Conservation (phyloP, 306 rosid genomes). For the Cucurbita maxima region DNA sequence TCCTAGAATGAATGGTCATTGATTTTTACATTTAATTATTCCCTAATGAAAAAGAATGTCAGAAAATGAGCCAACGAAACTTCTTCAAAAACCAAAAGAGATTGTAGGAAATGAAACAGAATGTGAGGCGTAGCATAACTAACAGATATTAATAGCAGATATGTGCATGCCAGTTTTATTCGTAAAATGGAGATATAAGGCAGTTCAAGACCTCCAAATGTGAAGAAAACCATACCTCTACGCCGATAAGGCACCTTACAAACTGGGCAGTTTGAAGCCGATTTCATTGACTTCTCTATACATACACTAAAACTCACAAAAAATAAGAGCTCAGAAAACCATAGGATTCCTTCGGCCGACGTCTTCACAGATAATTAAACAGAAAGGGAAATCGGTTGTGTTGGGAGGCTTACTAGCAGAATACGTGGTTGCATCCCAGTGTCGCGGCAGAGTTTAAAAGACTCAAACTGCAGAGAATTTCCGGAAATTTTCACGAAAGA, state of each 20-base stretch:
- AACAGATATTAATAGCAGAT: neutral
- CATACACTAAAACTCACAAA: slow-evolving; percentile 36
- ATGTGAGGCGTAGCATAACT: neutral
- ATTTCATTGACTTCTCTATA: slow-evolving; percentile 60
- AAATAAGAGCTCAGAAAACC: neutral
- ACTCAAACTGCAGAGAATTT: slow-evolving; percentile 37
- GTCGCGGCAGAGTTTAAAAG: slow-evolving; percentile 45
- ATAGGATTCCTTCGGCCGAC: neutral
- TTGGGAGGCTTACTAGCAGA: slow-evolving; percentile 53
- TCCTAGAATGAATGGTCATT: neutral
- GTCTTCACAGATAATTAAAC: neutral
- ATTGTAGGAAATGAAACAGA: too few relatives aligned
- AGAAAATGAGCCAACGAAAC: neutral
- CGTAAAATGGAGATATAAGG: neutral
- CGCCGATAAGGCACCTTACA: slow-evolving; percentile 75
- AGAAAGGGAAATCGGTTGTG: neutral
- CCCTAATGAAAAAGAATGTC: neutral
- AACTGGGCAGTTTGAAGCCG: slow-evolving; percentile 60
- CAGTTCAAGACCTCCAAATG: neutral
- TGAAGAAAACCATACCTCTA: slow-evolving; percentile 32
- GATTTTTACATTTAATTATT: neutral
- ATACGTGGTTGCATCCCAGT: slow-evolving; percentile 73
- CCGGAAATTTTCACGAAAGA: neutral
- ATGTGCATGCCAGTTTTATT: too few relatives aligned
- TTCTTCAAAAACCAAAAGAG: neutral